Evolutionary conservation across 2,329 filamentous ascomycete species (phyloP), one percentile per base, ranked within the genome.

Genomic region (Fusarium sarcochroum): DNA sequence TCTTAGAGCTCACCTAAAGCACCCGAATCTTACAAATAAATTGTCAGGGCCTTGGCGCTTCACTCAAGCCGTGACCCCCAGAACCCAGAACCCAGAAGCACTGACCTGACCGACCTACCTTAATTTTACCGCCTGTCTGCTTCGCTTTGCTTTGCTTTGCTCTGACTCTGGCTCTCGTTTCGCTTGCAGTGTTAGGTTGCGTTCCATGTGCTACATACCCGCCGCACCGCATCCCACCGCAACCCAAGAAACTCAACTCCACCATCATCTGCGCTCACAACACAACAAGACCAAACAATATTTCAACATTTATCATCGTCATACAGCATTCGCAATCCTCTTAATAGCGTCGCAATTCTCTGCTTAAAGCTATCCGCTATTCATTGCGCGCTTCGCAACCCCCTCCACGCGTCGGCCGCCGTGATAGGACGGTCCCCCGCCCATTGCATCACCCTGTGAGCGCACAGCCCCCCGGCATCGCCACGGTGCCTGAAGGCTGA

Each of bases 401-500:
- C 71, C 68, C 63, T 74, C 72, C 73, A 68, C 73, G 74, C 73
- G 74, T 76, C 71, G 56, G 58, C 68, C 65, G 58, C 60, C 64
- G 63, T 71, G 72, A 75, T 73, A 74, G 73, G 73, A 71, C 66
- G 60, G 63, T 67, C 73, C 72, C 75, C 70, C 74, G 73, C 71
- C 59, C 68, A 62, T 72, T 73, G 69, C 73, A 75, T 76, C 74
- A 74, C 67, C 62, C 60, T 71, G 69, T 65, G 67, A 74, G 63
- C 78, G 80, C 81, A 82, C 81, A 82, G 81, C 81, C 81, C 75
- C 54, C 73, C 75, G 66, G 74, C 76, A 77, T 71, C 74, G 81
- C 79, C 79, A 80, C 79, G 73, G 77, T 77, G 75, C 77, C 77
- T 76, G 72, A 77, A 82, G 81, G 81, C 81, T 82, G 80, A 83